These are phyloP conservation scores for Spergularia bocconei DNA, from an alignment of 148 eudicot species.

Conservation along the genomic window DNA sequence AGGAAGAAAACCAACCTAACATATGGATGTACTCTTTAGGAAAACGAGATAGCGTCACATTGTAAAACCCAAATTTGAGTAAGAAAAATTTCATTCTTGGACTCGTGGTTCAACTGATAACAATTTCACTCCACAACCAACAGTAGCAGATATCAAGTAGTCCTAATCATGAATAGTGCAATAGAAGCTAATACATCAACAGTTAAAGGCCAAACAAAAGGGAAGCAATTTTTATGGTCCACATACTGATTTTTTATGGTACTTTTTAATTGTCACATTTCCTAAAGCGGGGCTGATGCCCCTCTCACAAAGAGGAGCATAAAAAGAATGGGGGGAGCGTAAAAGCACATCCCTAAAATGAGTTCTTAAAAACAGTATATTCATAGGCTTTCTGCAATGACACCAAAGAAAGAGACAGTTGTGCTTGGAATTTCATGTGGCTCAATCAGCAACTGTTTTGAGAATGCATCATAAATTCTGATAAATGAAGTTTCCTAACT, in stretches of 20 bases:
- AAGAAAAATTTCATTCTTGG: not conserved
- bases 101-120: not conserved
- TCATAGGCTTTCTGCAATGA: not conserved
- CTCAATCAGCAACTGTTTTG: slow-evolving; percentile 1
- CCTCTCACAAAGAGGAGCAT: too few relatives aligned
- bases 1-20: not conserved
- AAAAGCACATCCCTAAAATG: too few relatives aligned
- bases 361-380: not conserved
- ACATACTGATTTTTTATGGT: too few relatives aligned
- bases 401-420: not conserved
- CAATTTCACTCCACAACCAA: not conserved
- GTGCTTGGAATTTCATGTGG: not conserved
- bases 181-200: not conserved
- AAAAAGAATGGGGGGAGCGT: too few relatives aligned
- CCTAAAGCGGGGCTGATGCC: too few relatives aligned
- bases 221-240: too few relatives aligned
- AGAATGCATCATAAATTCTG: slow-evolving; percentile 11
- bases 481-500: not conserved
- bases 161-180: not conserved
- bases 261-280: too few relatives aligned
- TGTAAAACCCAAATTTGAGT: too few relatives aligned
- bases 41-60: slow-evolving; percentile 1
- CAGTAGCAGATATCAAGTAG: not conserved
- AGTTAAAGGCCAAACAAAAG: slow-evolving; percentile 6
- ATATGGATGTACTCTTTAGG: not conserved